A percentile compares a stretch with the other conserved stretches of the same genome.
Evolutionary conservation across 2,329 filamentous ascomycete species (phyloP).

Genomic region (Coleophoma crateriformis): DNA sequence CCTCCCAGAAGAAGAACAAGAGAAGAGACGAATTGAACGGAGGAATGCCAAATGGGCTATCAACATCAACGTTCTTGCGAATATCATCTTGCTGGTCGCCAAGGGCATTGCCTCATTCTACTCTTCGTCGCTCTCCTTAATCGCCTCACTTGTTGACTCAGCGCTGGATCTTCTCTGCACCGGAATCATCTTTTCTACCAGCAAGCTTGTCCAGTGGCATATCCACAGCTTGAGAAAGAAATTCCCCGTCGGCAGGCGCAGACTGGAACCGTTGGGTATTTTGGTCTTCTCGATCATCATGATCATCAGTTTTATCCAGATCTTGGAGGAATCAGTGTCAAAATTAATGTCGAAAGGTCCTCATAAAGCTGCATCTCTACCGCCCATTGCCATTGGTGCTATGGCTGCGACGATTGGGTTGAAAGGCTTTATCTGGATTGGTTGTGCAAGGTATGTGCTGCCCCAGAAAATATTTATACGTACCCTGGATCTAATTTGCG

Average conservation of each 20-base stretch:
- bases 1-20: constrained; percentile 47
- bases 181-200: constrained; percentile 52
- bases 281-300: constrained; percentile 56
- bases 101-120: constrained; percentile 46
- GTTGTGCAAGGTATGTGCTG: constrained; percentile 34
- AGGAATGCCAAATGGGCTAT: constrained; percentile 50
- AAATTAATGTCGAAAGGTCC: constrained; percentile 42
- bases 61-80: constrained; percentile 53
- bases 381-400: constrained; percentile 45
- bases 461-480: no score
- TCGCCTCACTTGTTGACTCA: constrained; percentile 54
- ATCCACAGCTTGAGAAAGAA: constrained; percentile 40
- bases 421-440: constrained; percentile 53
- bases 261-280: constrained; percentile 53
- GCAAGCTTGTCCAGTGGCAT: constrained; percentile 50
- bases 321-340: constrained; percentile 50
- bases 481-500: not conserved
- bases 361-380: constrained; percentile 38
- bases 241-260: constrained; percentile 48
- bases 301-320: constrained; percentile 55
- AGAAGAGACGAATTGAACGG: constrained; percentile 38
- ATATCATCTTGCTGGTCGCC: constrained; percentile 46
- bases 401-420: constrained; percentile 49
- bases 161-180: constrained; percentile 55
- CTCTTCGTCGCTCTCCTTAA: constrained; percentile 51